phyloP scores from a whole-genome alignment of 2,329 filamentous ascomycete species.

The Macrophomina pseudophaseolina region DNA sequence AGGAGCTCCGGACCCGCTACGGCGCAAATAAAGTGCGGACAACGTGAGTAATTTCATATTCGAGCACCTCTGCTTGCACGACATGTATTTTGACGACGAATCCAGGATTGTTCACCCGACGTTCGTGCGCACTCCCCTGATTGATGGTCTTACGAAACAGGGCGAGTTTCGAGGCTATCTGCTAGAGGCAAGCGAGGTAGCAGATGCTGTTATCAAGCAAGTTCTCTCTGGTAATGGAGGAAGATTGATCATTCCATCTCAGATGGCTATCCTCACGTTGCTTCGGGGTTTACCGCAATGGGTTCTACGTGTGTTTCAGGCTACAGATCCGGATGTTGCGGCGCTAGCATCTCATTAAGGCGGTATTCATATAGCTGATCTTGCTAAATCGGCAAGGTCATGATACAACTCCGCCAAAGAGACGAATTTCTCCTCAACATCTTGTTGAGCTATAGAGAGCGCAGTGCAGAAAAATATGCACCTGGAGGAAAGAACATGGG shows the following conservation, averaged over 20 bases:
- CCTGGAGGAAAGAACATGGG: too few species aligned
- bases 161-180: constrained; percentile 29
- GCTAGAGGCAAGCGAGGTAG: constrained; percentile 45
- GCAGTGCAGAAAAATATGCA: too few species aligned
- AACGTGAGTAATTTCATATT: neutral
- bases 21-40: constrained; percentile 31
- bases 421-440: too few species aligned
- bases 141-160: constrained; percentile 30
- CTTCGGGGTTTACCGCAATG: neutral
- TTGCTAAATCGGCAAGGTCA: too few species aligned
- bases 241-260: constrained; percentile 46
- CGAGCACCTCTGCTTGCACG: neutral
- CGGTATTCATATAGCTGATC: too few species aligned
- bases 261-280: neutral
- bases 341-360: neutral
- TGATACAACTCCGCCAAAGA: too few species aligned
- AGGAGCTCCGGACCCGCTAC: constrained; percentile 47
- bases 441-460: too few species aligned
- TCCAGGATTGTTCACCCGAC: constrained; percentile 45
- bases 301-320: neutral
- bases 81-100: neutral
- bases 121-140: constrained; percentile 48
- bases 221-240: constrained; percentile 46
- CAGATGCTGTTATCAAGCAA: constrained; percentile 49
- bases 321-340: neutral